Percentiles rank a stretch among this genome's conserved stretches.
Conservation (phyloP, 1,284 basidiomycete genomes). For the Moesziomyces antarcticus region DNA sequence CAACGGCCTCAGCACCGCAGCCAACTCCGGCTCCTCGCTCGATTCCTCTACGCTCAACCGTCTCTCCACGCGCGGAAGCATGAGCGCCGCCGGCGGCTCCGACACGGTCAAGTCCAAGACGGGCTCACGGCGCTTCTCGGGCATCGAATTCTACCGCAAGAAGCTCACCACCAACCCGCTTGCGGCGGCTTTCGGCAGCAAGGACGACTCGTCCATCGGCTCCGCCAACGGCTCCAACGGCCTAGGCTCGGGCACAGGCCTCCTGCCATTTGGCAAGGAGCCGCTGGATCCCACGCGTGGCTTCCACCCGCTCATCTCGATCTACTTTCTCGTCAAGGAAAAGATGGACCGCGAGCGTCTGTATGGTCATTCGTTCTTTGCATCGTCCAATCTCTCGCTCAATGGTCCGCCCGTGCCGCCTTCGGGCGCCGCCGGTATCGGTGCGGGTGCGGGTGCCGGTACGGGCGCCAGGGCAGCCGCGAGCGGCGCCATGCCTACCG, state of each 20-base stretch:
- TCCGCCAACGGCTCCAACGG: constrained; percentile 40
- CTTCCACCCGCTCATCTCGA: constrained; percentile 93
- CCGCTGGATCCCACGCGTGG: constrained; percentile 85
- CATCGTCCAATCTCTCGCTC: constrained; percentile 81
- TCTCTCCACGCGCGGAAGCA: constrained; percentile 30
- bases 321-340: constrained; percentile 94
- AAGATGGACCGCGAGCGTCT: constrained; percentile 93
- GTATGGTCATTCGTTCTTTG: constrained; percentile 92
- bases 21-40: constrained; percentile 64
- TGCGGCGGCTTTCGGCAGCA: constrained; percentile 48
- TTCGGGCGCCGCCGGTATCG: constrained; percentile 4
- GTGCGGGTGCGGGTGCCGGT: constrained; percentile 24
- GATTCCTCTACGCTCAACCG: constrained; percentile 30
- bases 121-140: constrained; percentile 77
- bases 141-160: constrained; percentile 92
- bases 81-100: constrained; percentile 12
- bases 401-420: constrained; percentile 40
- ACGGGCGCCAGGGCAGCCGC: constrained; percentile 18
- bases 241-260: constrained; percentile 42
- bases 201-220: constrained; percentile 36
- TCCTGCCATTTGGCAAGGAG: constrained; percentile 65
- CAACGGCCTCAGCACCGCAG: constrained; percentile 46
- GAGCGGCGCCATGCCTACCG: constrained; percentile 58
- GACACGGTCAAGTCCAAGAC: constrained; percentile 51
- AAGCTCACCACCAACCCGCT: constrained; percentile 73